Conservation (phyloP, 1,284 basidiomycete species). For the Ustilago nuda region DNA sequence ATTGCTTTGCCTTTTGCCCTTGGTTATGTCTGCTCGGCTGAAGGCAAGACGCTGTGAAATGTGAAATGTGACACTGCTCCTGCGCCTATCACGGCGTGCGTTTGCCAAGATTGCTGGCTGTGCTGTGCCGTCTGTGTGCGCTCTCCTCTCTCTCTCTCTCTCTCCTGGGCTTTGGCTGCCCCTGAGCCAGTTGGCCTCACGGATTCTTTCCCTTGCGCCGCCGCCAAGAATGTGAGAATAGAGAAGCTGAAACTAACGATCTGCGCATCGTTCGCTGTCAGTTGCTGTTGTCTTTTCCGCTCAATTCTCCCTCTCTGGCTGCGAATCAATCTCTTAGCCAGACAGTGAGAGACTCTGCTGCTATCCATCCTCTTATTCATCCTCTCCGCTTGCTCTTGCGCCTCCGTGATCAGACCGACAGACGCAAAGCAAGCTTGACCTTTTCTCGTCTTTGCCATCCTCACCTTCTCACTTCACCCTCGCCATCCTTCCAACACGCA, state of each 20-base stretch:
- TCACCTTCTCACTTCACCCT: slow-evolving; percentile 9
- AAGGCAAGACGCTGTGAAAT: slow-evolving; percentile 1
- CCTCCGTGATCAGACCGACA: slow-evolving; percentile 12
- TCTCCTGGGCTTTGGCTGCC: neutral
- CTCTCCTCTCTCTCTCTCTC: neutral
- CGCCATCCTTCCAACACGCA: slow-evolving; percentile 8
- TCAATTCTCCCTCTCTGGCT: neutral
- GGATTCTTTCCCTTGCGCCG: slow-evolving; percentile 1
- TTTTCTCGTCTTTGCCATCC: slow-evolving; percentile 22
- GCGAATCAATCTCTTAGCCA: neutral
- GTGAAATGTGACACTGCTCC: neutral
- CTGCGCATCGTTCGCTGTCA: slow-evolving; percentile 29
- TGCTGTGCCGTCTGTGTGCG: slow-evolving; percentile 5
- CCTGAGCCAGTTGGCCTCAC: neutral
- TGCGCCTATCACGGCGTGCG: slow-evolving; percentile 16
- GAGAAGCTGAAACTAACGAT: slow-evolving; percentile 17
- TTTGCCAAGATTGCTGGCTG: slow-evolving; percentile 7
- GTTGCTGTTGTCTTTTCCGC: neutral
- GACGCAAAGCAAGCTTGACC: slow-evolving; percentile 8
- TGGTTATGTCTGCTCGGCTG: slow-evolving; percentile 2
- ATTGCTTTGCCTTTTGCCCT: neutral
- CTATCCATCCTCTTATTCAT: slow-evolving; percentile 6
- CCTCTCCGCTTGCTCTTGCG: slow-evolving; percentile 16
- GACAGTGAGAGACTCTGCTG: neutral
- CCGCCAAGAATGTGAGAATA: neutral